Percentiles rank a stretch among this genome's conserved stretches.
phyloP scores from a whole-genome alignment of 306 rosid genomes.

The Inga leiocalycina region DNA sequence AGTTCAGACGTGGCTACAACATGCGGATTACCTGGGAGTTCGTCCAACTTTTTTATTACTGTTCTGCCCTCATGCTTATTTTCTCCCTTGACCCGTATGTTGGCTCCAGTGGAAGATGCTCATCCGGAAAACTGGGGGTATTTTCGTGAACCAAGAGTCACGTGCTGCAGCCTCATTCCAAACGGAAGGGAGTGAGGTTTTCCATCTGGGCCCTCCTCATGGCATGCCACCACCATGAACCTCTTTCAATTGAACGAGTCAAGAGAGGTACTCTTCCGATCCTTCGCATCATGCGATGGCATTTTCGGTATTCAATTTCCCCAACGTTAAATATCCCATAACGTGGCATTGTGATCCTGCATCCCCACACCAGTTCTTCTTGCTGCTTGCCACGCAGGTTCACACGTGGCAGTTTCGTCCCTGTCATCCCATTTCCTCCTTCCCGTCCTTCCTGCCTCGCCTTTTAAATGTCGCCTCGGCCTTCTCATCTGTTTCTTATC shows the following conservation, averaged over 20 bases:
- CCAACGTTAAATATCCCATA: not conserved
- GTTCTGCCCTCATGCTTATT: not conserved
- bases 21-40: not conserved
- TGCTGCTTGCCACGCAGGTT: not conserved
- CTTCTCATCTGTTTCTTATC: conserved; percentile 20
- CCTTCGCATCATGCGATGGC: conserved; percentile 2
- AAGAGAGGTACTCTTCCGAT: conserved; percentile 22
- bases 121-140: not conserved
- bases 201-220: conserved; percentile 31
- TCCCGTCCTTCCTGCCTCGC: not conserved
- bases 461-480: not conserved
- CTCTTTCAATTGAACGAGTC: not conserved
- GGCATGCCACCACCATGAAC: conserved; percentile 30
- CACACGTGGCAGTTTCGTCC: conserved; percentile 46
- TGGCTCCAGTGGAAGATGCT: not conserved
- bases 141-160: conserved; percentile 21
- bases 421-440: conserved; percentile 33
- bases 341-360: not conserved
- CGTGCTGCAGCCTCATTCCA: conserved; percentile 23
- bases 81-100: not conserved
- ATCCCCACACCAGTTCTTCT: not conserved
- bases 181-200: conserved; percentile 29
- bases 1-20: not conserved
- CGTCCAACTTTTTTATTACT: not conserved
- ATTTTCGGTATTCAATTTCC: conserved; percentile 14